These are phyloP conservation scores for Lavandula angustifolia DNA, from an alignment of 257 asterid genomes.

Conservation along the genomic window DNA sequence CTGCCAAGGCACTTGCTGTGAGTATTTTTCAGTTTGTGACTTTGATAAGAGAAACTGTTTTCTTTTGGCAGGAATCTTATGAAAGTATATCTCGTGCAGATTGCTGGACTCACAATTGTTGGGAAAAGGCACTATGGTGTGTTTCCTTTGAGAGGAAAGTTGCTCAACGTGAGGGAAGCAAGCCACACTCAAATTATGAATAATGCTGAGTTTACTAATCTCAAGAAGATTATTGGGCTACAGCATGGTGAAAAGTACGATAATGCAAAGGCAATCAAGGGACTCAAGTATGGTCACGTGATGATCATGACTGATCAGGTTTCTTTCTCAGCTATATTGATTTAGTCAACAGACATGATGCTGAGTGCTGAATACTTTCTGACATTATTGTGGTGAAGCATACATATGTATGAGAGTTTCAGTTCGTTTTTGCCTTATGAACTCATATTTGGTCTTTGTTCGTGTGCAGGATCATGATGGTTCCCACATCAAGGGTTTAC, in stretches of 20 bases:
- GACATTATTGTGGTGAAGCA: neutral
- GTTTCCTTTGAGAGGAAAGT: constrained; percentile 89
- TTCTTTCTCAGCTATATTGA: constrained; percentile 3
- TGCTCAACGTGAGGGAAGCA: constrained; percentile 97
- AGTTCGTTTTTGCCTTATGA: neutral
- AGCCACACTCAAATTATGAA: constrained; percentile 74
- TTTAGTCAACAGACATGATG: neutral
- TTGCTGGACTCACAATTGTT: constrained; percentile 87
- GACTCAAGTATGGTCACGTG: constrained; percentile 88
- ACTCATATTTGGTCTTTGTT: constrained; percentile 22
- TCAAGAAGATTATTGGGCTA: constrained; percentile 90
- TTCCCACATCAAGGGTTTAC: constrained; percentile 92
- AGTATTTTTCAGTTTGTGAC: constrained; percentile 28
- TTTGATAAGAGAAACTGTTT: neutral
- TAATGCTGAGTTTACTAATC: constrained; percentile 73
- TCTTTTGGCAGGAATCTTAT: constrained; percentile 10
- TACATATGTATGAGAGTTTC: neutral
- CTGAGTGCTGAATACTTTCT: neutral
- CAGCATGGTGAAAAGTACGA: constrained; percentile 82
- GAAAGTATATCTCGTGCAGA: constrained; percentile 41
- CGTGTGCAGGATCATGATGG: constrained; percentile 93
- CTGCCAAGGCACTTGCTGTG: constrained; percentile 98
- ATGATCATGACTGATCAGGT: constrained; percentile 99
- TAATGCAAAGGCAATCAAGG: constrained; percentile 70
- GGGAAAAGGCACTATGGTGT: constrained; percentile 93